Base-by-base conservation (phyloP, 257 asterid species). In the Ilex aquifolium region DNA sequence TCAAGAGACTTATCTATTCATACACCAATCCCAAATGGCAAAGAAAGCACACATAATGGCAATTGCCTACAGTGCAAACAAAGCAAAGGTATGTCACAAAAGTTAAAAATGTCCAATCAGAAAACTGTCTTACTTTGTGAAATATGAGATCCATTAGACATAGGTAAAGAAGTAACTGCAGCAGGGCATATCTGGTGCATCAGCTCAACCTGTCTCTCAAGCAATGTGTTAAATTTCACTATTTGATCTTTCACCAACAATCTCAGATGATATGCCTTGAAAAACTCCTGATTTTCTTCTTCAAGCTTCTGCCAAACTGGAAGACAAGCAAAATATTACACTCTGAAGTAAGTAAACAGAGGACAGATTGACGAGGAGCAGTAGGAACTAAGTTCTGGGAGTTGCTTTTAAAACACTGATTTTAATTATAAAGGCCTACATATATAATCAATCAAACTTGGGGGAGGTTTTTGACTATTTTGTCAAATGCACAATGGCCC, bases 221-320 rank as follows among this genome's bases (percentile, higher is more conserved):
- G 91, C 83, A 92, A 76, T 65, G 78, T 78, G 59, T 92, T 92
- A 70, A 92, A 89, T 74, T 81, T 81, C 58, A 55, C 3, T 67
- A 92, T 92, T 80, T 92, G 99, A 48, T 92, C 90, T 83, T 92
- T 92, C 72, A 92, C 85, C 36, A 79, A 51, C 84, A 89, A 69
- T 75, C 96, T 78, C 75, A 83, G 71, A 71, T 79, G 85, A 80
- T 92, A 92, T 55, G 91, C 97, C 71, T 78, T 72, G 71, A 92
- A 92, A 73, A 92, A 92, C 5, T 82, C 94, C 72, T 52, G 84
- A 65, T 92, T 92, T 83, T 92, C 90, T 57, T 88, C 80, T 80
- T 87, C 95, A 60, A 92, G 99, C 79, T 85, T 87, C 74, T 87
- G 94, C 99, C 99, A 92, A 74, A 92, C 99, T 92, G 95, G 74